These are phyloP conservation scores for Blastocladiella britannica DNA, from an alignment of 192 early-diverging fungal genomes.

Conservation along the genomic window DNA sequence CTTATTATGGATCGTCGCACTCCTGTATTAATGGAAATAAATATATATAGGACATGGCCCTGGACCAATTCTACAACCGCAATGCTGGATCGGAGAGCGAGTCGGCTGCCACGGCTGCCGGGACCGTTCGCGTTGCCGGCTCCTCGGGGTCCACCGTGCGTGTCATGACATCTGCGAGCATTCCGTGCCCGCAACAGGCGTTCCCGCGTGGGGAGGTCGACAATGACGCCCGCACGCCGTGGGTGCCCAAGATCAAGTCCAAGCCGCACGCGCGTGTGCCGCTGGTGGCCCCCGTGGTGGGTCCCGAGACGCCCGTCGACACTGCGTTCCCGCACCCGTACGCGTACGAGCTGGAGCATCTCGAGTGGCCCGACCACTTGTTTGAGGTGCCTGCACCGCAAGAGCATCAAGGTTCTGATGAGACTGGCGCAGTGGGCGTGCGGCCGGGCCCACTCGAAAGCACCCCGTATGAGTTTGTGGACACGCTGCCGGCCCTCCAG, in stretches of 20 bases:
- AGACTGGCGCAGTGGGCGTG: too few species aligned
- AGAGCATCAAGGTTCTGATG: too few species aligned
- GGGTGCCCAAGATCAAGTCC: slow-evolving; percentile 49
- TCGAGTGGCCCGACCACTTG: slow-evolving; percentile 50
- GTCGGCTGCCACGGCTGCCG: slow-evolving; percentile 19
- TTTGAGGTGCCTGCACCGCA: slow-evolving; percentile 28
- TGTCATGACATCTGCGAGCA: slow-evolving; percentile 34
- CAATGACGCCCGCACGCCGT: slow-evolving; percentile 55
- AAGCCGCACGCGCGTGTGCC: slow-evolving; percentile 70
- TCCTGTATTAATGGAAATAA: neutral
- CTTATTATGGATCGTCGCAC: neutral
- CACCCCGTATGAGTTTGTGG: slow-evolving; percentile 63
- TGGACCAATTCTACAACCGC: slow-evolving; percentile 45
- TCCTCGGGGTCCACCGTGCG: neutral
- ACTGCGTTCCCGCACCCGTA: slow-evolving; percentile 59
- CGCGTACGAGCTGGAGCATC: slow-evolving; percentile 62
- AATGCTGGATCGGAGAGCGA: slow-evolving; percentile 14
- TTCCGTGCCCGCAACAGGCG: slow-evolving; percentile 63
- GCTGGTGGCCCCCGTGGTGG: slow-evolving; percentile 17
- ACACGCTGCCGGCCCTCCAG: slow-evolving; percentile 43
- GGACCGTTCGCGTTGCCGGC: slow-evolving; percentile 6
- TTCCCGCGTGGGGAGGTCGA: slow-evolving; percentile 78
- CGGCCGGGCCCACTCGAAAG: slow-evolving; percentile 36
- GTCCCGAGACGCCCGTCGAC: slow-evolving; percentile 4
- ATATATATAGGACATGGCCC: slow-evolving; percentile 35